Evolutionary conservation across 2,329 filamentous ascomycete species (phyloP), one percentile per base, ranked within the genome.

Genomic region (Colletotrichum noveboracense): DNA sequence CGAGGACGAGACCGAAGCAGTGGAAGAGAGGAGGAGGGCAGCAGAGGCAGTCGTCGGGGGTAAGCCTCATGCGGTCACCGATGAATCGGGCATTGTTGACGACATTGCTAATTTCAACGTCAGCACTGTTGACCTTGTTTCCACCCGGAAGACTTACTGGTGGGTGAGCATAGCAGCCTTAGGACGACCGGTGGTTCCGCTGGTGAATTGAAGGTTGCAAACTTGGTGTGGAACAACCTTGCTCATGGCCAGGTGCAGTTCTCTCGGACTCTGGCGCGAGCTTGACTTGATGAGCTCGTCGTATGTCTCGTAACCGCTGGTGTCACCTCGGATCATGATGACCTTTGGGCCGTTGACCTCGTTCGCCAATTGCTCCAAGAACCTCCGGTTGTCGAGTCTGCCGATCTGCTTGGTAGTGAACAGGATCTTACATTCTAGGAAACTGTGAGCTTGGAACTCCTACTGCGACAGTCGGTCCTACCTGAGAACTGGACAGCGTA

Each of bases 21-120:
- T 97, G 95, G 87, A 97, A 97, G 5, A 97, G 88, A 0, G 95
- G 95, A 0, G 95, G 94, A 5, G 94, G 94, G 82, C 95, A 97
- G 86, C 94, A 96, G 13, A 97, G 88, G 9, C 93, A 87, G 80
- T 96, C 94, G 61, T 88, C 86, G 4, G 90, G 85, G 0, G 91
- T 92, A 18, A 96, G 88, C 7, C 90, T 88, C 93, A 96, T 94
- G 58, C 94, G 90, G 83, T 95, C 93, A 70, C 94, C 94, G 66
- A 94, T 93, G 84, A 94, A 94, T 34, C 92, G 90, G 9, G 91
- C 89, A 82, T 94, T 94, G 82, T 94, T 94, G 75, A 92, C 87
- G 78, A 91, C 85, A 79, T 91, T 91, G 79, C 87, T 92, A 80
- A 5, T 84, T 73, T 60, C 14, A 12, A 28, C 9, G 71, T 79